phyloP scores from a whole-genome alignment of 148 eudicot species.

The Diospyros kaki region DNA sequence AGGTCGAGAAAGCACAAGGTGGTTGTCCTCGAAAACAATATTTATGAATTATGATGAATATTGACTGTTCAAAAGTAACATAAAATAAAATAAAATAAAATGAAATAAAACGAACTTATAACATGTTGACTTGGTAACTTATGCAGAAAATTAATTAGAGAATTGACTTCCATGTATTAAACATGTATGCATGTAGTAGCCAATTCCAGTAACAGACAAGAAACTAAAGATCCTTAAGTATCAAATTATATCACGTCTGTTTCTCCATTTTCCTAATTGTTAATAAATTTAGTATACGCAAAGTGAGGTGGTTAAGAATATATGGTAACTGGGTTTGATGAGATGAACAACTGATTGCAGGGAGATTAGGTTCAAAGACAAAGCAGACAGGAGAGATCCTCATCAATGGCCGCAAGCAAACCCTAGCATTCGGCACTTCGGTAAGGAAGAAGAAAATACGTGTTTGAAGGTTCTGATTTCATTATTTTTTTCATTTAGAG shows the following conservation, averaged over 20 bases:
- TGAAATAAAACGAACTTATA: no score
- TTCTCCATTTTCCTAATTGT: neutral
- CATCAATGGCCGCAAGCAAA: constrained; percentile 35
- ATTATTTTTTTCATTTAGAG: no score
- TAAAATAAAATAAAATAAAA: no score
- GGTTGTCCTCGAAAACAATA: no score
- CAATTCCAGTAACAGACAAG: no score
- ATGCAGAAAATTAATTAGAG: neutral
- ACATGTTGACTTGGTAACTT: neutral
- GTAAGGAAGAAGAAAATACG: constrained; percentile 10
- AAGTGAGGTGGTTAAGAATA: no score
- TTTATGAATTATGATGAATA: no score
- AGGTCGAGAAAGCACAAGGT: no score
- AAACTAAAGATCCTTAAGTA: no score
- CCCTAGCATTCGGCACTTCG: constrained; percentile 38
- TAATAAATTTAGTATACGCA: neutral
- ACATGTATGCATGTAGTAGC: no score
- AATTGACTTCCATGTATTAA: neutral
- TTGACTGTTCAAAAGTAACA: no score
- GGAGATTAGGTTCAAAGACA: constrained; percentile 30
- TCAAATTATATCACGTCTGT: neutral
- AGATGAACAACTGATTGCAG: constrained; percentile 16
- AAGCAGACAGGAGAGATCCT: constrained; percentile 33
- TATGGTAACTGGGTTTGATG: no score
- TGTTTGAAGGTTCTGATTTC: neutral